These are phyloP conservation scores for Mycena epipterygia DNA, from an alignment of 768 basidiomycete genomes.

Conservation along the genomic window DNA sequence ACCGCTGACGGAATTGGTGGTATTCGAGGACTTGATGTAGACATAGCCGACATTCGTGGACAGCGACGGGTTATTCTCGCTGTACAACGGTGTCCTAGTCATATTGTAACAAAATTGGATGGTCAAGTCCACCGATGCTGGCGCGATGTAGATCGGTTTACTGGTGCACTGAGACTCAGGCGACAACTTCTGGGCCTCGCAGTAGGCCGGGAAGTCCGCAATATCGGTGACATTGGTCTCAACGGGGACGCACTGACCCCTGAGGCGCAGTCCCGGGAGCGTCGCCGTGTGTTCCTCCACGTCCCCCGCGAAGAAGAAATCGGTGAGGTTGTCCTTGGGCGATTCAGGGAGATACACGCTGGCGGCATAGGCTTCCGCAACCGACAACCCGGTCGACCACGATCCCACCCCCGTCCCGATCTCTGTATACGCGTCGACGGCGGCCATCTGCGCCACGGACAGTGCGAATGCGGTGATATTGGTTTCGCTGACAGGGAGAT, in stretches of 20 bases:
- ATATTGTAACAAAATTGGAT: slow-evolving; percentile 13
- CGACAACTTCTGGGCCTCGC: slow-evolving; percentile 12
- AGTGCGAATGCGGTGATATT: slow-evolving; percentile 30
- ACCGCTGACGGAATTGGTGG: slow-evolving; percentile 4
- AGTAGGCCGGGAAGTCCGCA: slow-evolving; percentile 11
- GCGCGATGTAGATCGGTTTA: not conserved
- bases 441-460: not conserved
- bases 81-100: not conserved
- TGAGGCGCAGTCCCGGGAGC: slow-evolving; percentile 38
- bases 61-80: not conserved
- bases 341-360: slow-evolving; percentile 30
- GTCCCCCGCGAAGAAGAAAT: slow-evolving; percentile 36
- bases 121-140: not conserved
- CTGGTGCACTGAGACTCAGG: too few relatives aligned
- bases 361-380: slow-evolving; percentile 29
- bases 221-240: slow-evolving; percentile 5
- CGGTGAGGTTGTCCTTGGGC: slow-evolving; percentile 12
- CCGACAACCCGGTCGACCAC: slow-evolving; percentile 34
- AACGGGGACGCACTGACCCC: slow-evolving; percentile 29
- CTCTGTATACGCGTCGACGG: slow-evolving; percentile 35
- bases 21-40: slow-evolving; percentile 18
- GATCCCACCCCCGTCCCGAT: slow-evolving; percentile 32
- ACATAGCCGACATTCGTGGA: slow-evolving; percentile 23
- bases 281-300: slow-evolving; percentile 21
- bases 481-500: slow-evolving; percentile 14